These are phyloP conservation scores for Kwoniella heveanensis DNA, from an alignment of 768 basidiomycete genomes.

Conservation along the genomic window DNA sequence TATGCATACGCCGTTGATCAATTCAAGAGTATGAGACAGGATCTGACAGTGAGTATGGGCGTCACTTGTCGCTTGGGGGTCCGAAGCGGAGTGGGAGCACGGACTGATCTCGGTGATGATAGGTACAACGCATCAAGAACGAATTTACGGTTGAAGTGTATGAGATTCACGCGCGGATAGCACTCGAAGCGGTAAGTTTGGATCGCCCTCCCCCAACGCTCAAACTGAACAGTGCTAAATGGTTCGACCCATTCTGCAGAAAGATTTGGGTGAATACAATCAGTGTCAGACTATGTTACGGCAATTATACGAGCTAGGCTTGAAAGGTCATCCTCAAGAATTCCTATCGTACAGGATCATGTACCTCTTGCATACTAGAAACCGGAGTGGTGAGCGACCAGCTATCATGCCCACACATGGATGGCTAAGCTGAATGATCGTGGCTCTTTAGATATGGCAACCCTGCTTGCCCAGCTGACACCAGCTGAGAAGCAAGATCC, in stretches of 20 bases:
- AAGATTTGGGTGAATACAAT: slow-evolving; percentile 98
- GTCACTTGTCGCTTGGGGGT: neutral
- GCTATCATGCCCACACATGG: too few relatives aligned
- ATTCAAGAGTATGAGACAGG: slow-evolving; percentile 95
- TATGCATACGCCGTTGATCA: slow-evolving; percentile 89
- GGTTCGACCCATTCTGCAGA: slow-evolving; percentile 60
- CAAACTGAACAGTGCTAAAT: too few relatives aligned
- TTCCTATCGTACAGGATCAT: slow-evolving; percentile 97
- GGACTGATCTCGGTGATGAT: neutral
- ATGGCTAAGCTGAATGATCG: neutral
- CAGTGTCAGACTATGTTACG: slow-evolving; percentile 92
- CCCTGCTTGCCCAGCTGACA: slow-evolving; percentile 97
- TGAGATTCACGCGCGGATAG: slow-evolving; percentile 97
- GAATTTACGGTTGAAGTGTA: slow-evolving; percentile 97
- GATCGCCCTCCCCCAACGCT: too few relatives aligned
- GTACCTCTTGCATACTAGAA: slow-evolving; percentile 90
- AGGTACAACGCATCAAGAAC: slow-evolving; percentile 99
- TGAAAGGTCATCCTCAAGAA: slow-evolving; percentile 89
- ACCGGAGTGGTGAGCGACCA: slow-evolving; percentile 88
- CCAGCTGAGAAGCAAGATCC: slow-evolving; percentile 78
- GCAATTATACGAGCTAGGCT: slow-evolving; percentile 86
- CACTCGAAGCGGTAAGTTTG: slow-evolving; percentile 77
- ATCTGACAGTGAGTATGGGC: slow-evolving; percentile 87
- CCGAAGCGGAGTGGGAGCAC: neutral
- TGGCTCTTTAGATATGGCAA: slow-evolving; percentile 74